Conservation (phyloP, 495 filamentous ascomycete species). For the Penicillium odoratum region DNA sequence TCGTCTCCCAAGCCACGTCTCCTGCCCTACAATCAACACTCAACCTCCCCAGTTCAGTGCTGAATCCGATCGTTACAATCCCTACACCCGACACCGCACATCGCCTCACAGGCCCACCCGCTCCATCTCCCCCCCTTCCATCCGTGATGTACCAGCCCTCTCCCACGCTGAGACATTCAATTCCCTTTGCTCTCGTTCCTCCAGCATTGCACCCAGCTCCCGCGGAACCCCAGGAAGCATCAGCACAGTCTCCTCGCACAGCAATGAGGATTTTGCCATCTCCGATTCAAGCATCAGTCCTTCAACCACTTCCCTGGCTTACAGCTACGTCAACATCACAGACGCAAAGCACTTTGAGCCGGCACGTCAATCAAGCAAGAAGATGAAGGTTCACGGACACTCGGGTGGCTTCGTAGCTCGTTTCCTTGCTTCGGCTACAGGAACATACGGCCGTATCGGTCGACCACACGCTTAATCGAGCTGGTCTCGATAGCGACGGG, state of each 20-base stretch:
- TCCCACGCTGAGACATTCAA: constrained; percentile 47
- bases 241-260: constrained; percentile 41
- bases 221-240: constrained; percentile 44
- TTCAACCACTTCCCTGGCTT: constrained; percentile 26
- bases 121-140: constrained; percentile 53
- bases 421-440: constrained; percentile 45
- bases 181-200: constrained; percentile 52
- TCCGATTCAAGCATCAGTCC: constrained; percentile 38
- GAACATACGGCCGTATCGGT: constrained; percentile 41
- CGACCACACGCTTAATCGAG: constrained; percentile 35
- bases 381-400: constrained; percentile 34
- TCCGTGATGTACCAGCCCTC: constrained; percentile 47
- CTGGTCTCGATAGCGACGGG: constrained; percentile 21
- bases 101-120: constrained; percentile 33
- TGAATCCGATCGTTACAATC: constrained; percentile 40
- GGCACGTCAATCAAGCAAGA: constrained; percentile 42
- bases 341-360: constrained; percentile 32
- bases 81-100: constrained; percentile 38
- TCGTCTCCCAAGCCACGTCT: constrained; percentile 34
- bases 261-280: constrained; percentile 38
- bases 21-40: constrained; percentile 37
- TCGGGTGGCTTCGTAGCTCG: constrained; percentile 42
- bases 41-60: constrained; percentile 32
- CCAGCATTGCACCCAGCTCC: constrained; percentile 43
- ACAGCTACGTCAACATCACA: constrained; percentile 37